Evolutionary conservation across 352 stramenopile genomes (phyloP).

Genomic region (Phytophthora sojae): DNA sequence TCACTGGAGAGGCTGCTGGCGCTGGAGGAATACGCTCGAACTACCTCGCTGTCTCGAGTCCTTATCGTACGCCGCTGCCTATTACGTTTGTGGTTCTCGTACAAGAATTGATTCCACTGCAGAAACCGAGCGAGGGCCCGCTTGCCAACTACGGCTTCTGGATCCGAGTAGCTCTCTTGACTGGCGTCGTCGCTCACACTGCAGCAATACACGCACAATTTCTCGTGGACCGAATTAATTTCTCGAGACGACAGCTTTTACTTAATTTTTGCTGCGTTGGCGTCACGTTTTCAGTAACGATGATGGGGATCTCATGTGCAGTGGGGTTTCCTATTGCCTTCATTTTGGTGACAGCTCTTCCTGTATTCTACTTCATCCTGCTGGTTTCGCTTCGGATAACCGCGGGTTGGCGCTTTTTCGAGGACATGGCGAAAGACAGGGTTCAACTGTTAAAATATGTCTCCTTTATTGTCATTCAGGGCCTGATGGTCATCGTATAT

Average conservation of each 20-base stretch:
- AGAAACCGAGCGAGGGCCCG: conserved; percentile 4
- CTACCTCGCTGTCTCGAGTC: not conserved
- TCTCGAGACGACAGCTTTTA: not conserved
- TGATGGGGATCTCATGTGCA: not conserved
- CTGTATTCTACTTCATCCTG: not conserved
- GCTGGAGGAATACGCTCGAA: conserved; percentile 13
- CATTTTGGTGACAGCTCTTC: not conserved
- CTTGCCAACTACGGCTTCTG: conserved; percentile 16
- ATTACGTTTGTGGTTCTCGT: not conserved
- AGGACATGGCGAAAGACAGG: too few relatives aligned
- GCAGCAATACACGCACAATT: not conserved
- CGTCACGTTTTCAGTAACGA: not conserved
- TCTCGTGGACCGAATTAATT: not conserved
- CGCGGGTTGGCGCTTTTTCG: too few relatives aligned
- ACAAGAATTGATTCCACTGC: conserved; percentile 13
- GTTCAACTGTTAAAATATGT: too few relatives aligned
- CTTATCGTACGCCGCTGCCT: conserved; percentile 2
- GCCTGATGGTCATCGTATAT: too few relatives aligned
- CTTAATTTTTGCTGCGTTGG: not conserved
- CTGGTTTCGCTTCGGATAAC: too few relatives aligned
- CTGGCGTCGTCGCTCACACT: not conserved
- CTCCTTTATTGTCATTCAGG: too few relatives aligned
- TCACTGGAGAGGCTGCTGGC: conserved; percentile 7
- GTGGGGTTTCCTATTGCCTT: not conserved
- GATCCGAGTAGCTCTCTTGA: conserved; percentile 9